These are phyloP conservation scores for Eleusine indica DNA, from an alignment of 176 grass and related monocot species.

Conservation along the genomic window DNA sequence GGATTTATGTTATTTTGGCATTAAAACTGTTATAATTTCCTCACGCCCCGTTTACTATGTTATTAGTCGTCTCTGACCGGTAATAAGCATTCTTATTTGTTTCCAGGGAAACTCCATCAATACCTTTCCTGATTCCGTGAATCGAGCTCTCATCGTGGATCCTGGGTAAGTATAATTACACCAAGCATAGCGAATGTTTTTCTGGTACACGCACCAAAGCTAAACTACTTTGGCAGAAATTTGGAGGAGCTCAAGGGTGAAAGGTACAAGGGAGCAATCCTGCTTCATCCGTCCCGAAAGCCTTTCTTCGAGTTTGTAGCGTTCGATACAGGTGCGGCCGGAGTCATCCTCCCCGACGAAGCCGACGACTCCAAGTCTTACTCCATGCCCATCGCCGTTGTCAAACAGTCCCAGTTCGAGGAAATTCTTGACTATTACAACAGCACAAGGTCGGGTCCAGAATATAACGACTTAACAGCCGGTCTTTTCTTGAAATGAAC, in stretches of 20 bases:
- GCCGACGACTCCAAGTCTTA: not conserved
- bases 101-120: not conserved
- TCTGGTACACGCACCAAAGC: too few relatives aligned
- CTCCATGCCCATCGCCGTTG: accelerated
- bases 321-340: not conserved
- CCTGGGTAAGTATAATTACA: too few relatives aligned
- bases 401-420: not conserved
- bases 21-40: too few relatives aligned
- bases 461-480: too few relatives aligned
- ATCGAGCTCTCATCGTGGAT: slow-evolving; percentile 15
- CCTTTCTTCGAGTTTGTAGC: accelerated
- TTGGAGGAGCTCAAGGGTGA: not conserved
- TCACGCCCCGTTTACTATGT: too few relatives aligned
- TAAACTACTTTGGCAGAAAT: not conserved
- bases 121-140: not conserved
- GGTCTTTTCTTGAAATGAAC: too few relatives aligned
- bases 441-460: not conserved
- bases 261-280: slow-evolving; percentile 8
- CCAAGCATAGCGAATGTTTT: too few relatives aligned
- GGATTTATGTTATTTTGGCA: too few relatives aligned
- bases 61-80: too few relatives aligned
- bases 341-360: not conserved
- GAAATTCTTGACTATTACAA: slow-evolving; percentile 13
- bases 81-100: too few relatives aligned
- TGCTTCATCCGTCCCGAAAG: not conserved